These are phyloP conservation scores for Termitomyces sp. DNA, from an alignment of 1,284 basidiomycete species.

Conservation along the genomic window DNA sequence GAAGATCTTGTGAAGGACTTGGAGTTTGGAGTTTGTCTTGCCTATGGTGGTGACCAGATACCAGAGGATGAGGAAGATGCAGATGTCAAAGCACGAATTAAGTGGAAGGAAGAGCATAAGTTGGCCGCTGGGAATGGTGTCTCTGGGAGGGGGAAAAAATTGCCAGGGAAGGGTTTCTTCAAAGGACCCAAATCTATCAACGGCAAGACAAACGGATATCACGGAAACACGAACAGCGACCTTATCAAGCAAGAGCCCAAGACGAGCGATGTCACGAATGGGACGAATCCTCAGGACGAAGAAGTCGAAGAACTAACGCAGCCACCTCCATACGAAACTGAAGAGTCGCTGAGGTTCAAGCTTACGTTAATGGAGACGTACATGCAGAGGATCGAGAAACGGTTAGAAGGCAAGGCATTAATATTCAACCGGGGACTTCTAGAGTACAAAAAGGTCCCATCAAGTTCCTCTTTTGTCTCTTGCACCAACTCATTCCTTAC, in stretches of 20 bases:
- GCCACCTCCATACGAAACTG: slow-evolving; percentile 77
- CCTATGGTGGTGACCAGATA: slow-evolving; percentile 84
- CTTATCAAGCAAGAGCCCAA: slow-evolving; percentile 38
- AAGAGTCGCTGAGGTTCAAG: slow-evolving; percentile 89
- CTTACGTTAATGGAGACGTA: slow-evolving; percentile 90
- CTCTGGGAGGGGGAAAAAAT: slow-evolving; percentile 19
- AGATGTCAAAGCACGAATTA: slow-evolving; percentile 63
- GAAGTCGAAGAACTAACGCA: slow-evolving; percentile 59
- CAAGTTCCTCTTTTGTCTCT: slow-evolving; percentile 2
- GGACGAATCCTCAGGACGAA: slow-evolving; percentile 32
- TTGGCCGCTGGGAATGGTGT: slow-evolving; percentile 25
- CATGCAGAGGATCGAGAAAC: slow-evolving; percentile 85
- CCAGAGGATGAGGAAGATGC: slow-evolving; percentile 67
- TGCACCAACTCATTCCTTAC: slow-evolving; percentile 1
- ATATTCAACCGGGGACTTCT: slow-evolving; percentile 91
- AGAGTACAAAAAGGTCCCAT: slow-evolving; percentile 85
- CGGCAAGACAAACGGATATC: slow-evolving; percentile 42
- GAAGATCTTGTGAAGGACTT: slow-evolving; percentile 95
- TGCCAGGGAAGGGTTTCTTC: slow-evolving; percentile 33
- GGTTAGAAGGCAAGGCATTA: slow-evolving; percentile 82
- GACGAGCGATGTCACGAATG: slow-evolving; percentile 43
- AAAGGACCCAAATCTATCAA: slow-evolving; percentile 42
- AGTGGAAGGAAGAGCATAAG: slow-evolving; percentile 59
- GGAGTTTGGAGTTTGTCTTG: slow-evolving; percentile 86
- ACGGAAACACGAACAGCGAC: slow-evolving; percentile 46